Conservation (phyloP, 495 filamentous ascomycete genomes). For the Rostrohypoxylon terebratum region DNA sequence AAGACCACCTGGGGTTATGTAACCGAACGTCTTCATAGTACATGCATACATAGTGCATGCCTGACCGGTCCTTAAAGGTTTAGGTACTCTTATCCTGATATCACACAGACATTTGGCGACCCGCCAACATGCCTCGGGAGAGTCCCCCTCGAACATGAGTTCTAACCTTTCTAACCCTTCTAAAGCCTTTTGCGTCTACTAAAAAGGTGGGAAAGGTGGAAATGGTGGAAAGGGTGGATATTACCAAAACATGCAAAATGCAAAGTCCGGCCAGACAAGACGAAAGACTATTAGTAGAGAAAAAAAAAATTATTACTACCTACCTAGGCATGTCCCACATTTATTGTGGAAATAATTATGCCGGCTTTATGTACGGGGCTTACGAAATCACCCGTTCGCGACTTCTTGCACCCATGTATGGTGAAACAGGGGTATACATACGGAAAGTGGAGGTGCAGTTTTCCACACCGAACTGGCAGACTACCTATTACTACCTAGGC, state of each 20-base stretch:
- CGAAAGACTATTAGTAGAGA: background rate
- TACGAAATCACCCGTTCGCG: slow-evolving; percentile 4
- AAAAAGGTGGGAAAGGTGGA: no score
- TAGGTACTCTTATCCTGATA: background rate
- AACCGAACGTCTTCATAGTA: slow-evolving; percentile 1
- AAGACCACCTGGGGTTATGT: background rate
- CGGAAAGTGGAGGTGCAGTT: no score
- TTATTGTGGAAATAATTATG: slow-evolving; percentile 1
- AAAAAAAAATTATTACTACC: no score
- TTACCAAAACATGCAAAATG: background rate
- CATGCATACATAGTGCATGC: background rate
- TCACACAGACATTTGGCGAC: background rate
- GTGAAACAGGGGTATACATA: slow-evolving; percentile 14
- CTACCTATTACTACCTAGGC: no score
- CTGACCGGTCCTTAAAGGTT: background rate
- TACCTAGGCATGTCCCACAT: background rate
- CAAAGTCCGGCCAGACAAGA: background rate
- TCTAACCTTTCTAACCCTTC: background rate
- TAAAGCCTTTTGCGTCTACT: background rate
- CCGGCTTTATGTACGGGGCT: background rate
- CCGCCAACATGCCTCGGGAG: background rate
- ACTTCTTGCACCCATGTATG: slow-evolving; percentile 2
- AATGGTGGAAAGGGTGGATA: background rate
- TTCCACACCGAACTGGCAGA: background rate
- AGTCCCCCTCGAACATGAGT: no score